Conservation (phyloP, 257 asterid genomes). For the Fraxinus pennsylvanica region DNA sequence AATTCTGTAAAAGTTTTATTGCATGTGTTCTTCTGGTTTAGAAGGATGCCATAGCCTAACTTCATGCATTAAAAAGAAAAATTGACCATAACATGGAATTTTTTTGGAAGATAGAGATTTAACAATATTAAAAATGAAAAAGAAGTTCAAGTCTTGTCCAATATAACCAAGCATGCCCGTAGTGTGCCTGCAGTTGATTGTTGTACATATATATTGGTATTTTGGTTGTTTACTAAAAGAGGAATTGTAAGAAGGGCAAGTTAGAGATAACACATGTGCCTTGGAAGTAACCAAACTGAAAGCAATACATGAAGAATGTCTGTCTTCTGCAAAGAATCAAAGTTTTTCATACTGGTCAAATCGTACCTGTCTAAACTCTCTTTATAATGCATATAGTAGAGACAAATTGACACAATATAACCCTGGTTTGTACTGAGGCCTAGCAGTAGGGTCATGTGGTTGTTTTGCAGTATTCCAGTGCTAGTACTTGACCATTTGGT, state of each 20-base stretch:
- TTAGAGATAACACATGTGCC: neutral
- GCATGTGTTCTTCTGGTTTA: too few species aligned
- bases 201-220: neutral
- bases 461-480: slow-evolving; percentile 6
- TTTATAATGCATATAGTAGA: neutral
- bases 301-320: slow-evolving; percentile 2
- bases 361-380: slow-evolving; percentile 27
- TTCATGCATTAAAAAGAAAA: too few species aligned
- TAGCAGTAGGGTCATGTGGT: slow-evolving; percentile 17
- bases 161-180: neutral
- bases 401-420: too few species aligned
- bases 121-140: too few species aligned
- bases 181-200: neutral
- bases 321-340: neutral
- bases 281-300: neutral
- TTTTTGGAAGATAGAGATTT: too few species aligned
- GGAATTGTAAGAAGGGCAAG: neutral
- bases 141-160: too few species aligned
- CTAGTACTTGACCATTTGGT: neutral
- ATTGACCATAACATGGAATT: too few species aligned
- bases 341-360: slow-evolving; percentile 24
- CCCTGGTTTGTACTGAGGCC: neutral
- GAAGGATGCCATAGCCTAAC: too few species aligned
- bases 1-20: too few species aligned
- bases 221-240: neutral